These are phyloP conservation scores for Xylaria hypoxylon DNA, from an alignment of 2,329 filamentous ascomycete genomes.

Conservation along the genomic window DNA sequence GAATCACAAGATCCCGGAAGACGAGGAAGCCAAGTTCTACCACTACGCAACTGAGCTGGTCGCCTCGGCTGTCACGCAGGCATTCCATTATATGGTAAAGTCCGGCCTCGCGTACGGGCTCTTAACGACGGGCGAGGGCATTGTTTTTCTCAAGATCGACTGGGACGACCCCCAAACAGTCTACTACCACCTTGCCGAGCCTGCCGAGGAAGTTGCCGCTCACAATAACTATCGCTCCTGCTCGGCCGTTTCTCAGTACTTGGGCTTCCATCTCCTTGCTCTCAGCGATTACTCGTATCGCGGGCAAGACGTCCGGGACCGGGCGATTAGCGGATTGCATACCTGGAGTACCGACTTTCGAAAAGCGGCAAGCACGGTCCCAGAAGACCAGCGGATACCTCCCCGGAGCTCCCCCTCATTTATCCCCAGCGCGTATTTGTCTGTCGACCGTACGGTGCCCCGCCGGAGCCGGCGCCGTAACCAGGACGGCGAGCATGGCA, in stretches of 20 bases:
- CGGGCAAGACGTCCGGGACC: slow-evolving; percentile 21
- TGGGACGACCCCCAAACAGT: slow-evolving; percentile 46
- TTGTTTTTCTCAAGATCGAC: slow-evolving; percentile 57
- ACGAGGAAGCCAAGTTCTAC: slow-evolving; percentile 20
- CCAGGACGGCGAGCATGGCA: slow-evolving; percentile 13
- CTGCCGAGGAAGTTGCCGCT: slow-evolving; percentile 43
- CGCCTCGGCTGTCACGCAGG: slow-evolving; percentile 58
- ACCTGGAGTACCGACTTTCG: slow-evolving; percentile 41
- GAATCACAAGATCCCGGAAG: slow-evolving; percentile 26
- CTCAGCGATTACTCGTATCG: slow-evolving; percentile 36
- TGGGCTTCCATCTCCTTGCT: slow-evolving; percentile 50
- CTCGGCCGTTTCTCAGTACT: slow-evolving; percentile 49
- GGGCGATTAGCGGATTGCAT: slow-evolving; percentile 37
- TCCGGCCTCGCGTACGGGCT: slow-evolving; percentile 58
- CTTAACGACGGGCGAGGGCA: slow-evolving; percentile 57
- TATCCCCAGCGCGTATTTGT: slow-evolving; percentile 6
- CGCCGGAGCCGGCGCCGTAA: slow-evolving; percentile 18
- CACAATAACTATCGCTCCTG: slow-evolving; percentile 40
- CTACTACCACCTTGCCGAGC: slow-evolving; percentile 51
- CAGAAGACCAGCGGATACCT: slow-evolving; percentile 54
- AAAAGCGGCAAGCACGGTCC: slow-evolving; percentile 50
- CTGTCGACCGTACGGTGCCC: slow-evolving; percentile 22
- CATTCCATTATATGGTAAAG: slow-evolving; percentile 63
- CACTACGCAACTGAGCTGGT: slow-evolving; percentile 24
- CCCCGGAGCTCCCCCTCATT: slow-evolving; percentile 38